Evolutionary conservation across 2,329 filamentous ascomycete genomes (phyloP).

Genomic region (Colletotrichum abscissum): DNA sequence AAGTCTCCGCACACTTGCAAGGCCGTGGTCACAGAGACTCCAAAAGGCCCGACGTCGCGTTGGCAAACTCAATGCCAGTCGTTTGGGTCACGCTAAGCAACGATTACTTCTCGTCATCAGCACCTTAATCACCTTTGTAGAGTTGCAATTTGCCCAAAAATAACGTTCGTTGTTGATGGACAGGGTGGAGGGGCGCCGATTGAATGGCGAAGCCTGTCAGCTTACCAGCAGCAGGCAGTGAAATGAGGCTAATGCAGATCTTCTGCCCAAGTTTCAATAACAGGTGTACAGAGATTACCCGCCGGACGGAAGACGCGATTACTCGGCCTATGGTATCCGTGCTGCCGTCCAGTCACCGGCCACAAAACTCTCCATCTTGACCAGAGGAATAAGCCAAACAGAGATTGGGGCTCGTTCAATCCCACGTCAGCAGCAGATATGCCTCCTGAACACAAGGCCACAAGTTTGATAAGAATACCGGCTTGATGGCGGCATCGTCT

Average conservation of each 20-base stretch:
- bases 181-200: neutral
- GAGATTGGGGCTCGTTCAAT: neutral
- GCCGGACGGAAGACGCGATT: neutral
- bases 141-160: neutral
- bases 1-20: neutral
- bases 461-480: neutral
- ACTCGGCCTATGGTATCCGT: no score
- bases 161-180: neutral
- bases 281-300: neutral
- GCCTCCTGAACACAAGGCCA: neutral
- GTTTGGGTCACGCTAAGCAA: slow-evolving; percentile 19
- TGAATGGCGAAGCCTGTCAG: slow-evolving; percentile 16
- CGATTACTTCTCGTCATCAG: neutral
- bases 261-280: neutral
- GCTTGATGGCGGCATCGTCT: neutral
- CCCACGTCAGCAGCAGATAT: slow-evolving; percentile 18
- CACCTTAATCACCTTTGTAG: neutral
- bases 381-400: neutral
- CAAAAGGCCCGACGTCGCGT: neutral
- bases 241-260: slow-evolving; percentile 8
- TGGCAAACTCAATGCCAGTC: slow-evolving; percentile 27
- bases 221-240: neutral
- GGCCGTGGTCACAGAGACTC: neutral
- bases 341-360: neutral
- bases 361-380: neutral